Evolutionary conservation across 352 stramenopile species (phyloP), one percentile per base, ranked within the genome.

Genomic region (Phytophthora pluvialis): DNA sequence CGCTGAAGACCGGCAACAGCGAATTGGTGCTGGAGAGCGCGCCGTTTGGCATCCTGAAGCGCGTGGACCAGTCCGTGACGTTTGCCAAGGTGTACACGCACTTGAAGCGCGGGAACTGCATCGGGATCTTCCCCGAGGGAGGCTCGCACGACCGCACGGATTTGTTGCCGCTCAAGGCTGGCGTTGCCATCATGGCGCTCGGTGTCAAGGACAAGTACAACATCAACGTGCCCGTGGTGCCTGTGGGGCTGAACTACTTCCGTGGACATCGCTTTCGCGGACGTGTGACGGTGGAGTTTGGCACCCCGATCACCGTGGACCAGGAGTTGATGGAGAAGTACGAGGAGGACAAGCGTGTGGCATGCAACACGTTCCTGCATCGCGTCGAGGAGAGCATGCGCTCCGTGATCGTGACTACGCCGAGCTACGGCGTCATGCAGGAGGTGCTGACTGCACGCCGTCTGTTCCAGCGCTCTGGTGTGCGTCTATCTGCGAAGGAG

Each of bases 191-290:
- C 36, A 99, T 99, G 90, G 98, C 97, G 11, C 95, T 99, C 36
- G 95, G 91, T 21, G 94, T 95, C 39, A 91, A 98, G 52, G 97
- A 99, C 76, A 96, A 98, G 77, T 97, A 99, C 78, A 97, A 97
- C 35, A 90, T 99, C 28, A 98, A 94, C 26, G 90, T 97, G 32
- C 95, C 95, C 0, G 98, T 99, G 15, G 94, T 99, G 29, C 97
- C 98, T 5, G 97, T 99, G 39, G 98, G 98, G 7, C 79, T 99
- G 33, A 99, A 98, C 70, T 99, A 99, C 74, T 99, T 99, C 74
- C 86, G 90, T 33, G 95, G 95, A 31, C 97, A 99, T 67, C 83
- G 93, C 49, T 99, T 99, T 83, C 87, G 98, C 50, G 96, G 95
- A 7, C 94, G 97, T 60, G 96, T 97, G 55, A 97, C 98, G 4